Base-by-base conservation (phyloP, 192 early-diverging fungal genomes). In the Geranomyces variabilis region DNA sequence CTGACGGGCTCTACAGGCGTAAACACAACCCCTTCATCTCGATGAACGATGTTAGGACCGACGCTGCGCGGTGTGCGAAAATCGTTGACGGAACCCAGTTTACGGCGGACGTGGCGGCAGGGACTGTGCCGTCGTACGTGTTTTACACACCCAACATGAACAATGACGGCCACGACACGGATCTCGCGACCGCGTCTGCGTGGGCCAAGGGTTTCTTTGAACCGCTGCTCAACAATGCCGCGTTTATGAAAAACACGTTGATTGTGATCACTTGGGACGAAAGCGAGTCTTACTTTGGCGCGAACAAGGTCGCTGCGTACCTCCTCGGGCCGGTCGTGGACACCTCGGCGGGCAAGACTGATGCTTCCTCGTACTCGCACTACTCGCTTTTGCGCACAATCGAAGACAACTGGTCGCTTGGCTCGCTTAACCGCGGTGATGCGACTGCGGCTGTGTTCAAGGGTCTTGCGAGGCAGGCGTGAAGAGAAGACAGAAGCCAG, bases 21-120 rank as follows among this genome's bases (percentile, higher is more conserved):
- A 93, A 91, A 73, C 91, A 93, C 77, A 90, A 90, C 72, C 91
- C 91, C 10, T 91, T 93, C 71, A 77, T 77, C 21, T 81, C 78
- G 29, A 86, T 87, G 67, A 80, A 67, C 53, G 75, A 73, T 45
- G 87, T 93, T 61, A 22, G 36, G 22, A 71, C 33, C 43, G 85
- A 90, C 75, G n/a, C 83, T 10, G 67, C 83, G 28, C 77, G 86
- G 17, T 90, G 89, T 73, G 81, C 81, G 51, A 90, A 88, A 5
- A 84, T 92, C 57, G 90, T 91, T 13, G 74, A 74, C 55, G 66
- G 78, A 14, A 69, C 74, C 30, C 82, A 91, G 73, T 66, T 92
- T 31, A 73, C 75, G 30, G 74, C 53, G 17, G 91, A 92, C 69
- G 70, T 85, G 36, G 71, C 80, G 1, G 78, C 77, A 28, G 77